Percentiles rank a stretch among this genome's conserved stretches.
Evolutionary conservation across 2,329 filamentous ascomycete species (phyloP).

Genomic region (Fusarium longipes): DNA sequence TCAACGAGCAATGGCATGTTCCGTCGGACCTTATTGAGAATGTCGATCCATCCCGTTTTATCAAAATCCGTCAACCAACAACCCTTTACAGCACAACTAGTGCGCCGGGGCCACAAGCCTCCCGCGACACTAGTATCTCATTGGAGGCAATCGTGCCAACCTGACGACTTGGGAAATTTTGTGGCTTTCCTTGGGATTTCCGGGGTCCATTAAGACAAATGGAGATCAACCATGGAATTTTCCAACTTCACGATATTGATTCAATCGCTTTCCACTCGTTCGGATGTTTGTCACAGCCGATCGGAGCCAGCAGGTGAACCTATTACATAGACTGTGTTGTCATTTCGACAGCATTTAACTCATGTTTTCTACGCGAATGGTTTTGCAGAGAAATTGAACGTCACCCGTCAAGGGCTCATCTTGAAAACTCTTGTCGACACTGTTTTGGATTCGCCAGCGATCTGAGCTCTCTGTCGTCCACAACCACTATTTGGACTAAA

Average conservation of each 20-base stretch:
- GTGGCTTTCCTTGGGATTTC: slow-evolving; percentile 25
- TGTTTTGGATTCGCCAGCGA: slow-evolving; percentile 19
- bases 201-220: slow-evolving; percentile 18
- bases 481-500: slow-evolving; percentile 35
- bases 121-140: slow-evolving; percentile 43
- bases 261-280: slow-evolving; percentile 15
- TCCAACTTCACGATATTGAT: slow-evolving; percentile 33
- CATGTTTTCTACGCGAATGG: not conserved
- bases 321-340: not conserved
- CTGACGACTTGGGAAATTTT: slow-evolving; percentile 35
- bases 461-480: slow-evolving; percentile 32
- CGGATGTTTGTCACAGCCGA: slow-evolving; percentile 15
- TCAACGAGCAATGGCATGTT: slow-evolving; percentile 10
- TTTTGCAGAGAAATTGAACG: not conserved
- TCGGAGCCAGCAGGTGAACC: not conserved
- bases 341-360: not conserved
- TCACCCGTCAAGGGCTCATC: not conserved
- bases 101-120: slow-evolving; percentile 41
- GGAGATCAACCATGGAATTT: slow-evolving; percentile 36
- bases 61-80: slow-evolving; percentile 29
- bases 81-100: slow-evolving; percentile 28
- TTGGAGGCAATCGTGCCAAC: slow-evolving; percentile 30
- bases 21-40: slow-evolving; percentile 24
- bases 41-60: slow-evolving; percentile 40
- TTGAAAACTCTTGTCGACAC: not conserved